Conservation (phyloP, 2,329 filamentous ascomycete species). For the Colletotrichum incanum region DNA sequence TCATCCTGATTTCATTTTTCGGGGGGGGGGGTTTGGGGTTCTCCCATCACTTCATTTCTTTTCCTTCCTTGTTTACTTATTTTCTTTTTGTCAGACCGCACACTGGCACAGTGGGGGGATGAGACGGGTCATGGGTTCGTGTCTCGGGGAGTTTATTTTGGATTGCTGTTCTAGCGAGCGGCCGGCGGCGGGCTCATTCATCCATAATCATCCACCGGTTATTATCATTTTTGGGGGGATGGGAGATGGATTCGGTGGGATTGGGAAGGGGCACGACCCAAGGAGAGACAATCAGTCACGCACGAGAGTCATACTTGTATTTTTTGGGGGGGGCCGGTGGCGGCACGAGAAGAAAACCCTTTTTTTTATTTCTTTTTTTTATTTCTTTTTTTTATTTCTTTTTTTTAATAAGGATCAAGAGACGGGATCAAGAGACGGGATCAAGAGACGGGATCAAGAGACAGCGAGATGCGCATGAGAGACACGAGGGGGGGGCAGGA, state of each 20-base stretch:
- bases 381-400: too few species aligned
- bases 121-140: not conserved
- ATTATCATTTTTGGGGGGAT: not conserved
- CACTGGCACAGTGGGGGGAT: not conserved
- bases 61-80: not conserved
- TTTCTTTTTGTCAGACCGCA: not conserved
- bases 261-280: not conserved
- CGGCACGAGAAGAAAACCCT: not conserved
- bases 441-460: not conserved
- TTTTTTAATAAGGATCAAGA: too few species aligned
- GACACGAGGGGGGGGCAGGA: not conserved
- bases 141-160: slow-evolving; percentile 6
- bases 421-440: too few species aligned
- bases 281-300: not conserved
- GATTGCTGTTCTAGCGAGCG: not conserved
- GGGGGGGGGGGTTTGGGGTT: not conserved
- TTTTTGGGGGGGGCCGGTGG: slow-evolving; percentile 8
- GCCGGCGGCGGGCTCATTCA: not conserved
- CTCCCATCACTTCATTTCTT: not conserved
- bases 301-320: not conserved
- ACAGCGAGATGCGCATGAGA: slow-evolving; percentile 3
- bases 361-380: too few species aligned
- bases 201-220: not conserved
- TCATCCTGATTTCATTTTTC: not conserved
- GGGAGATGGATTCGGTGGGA: not conserved